Conservation (phyloP, 1,284 basidiomycete species). For the Sanguinoderma infundibulare region DNA sequence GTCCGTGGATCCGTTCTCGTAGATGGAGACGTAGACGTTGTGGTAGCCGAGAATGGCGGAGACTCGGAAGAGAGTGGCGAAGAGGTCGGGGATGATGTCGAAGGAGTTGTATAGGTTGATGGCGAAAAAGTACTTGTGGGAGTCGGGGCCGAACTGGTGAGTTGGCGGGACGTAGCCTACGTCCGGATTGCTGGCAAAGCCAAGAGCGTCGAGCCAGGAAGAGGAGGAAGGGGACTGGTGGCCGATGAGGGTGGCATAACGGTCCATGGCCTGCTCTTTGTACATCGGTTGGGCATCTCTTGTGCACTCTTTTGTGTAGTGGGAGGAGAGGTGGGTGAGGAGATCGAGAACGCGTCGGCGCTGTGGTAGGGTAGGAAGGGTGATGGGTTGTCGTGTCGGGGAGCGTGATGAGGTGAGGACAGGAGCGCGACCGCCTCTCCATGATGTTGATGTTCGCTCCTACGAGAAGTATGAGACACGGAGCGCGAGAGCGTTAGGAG, state of each 20-base stretch:
- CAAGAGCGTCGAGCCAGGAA: conserved; percentile 65
- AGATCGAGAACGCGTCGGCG: conserved; percentile 85
- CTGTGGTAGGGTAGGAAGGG: conserved; percentile 77
- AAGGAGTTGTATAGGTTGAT: conserved; percentile 99
- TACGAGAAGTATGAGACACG: conserved; percentile 13
- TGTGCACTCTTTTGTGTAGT: conserved; percentile 92
- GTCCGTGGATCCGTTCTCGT: conserved; percentile 96
- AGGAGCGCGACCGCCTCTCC: conserved; percentile 57
- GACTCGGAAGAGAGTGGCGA: conserved; percentile 93
- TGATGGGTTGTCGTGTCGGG: conserved; percentile 61
- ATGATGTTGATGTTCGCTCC: conserved; percentile 45
- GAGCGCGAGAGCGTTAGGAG: neutral
- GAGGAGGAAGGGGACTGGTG: conserved; percentile 63
- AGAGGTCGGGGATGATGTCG: conserved; percentile 94
- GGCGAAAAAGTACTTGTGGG: conserved; percentile 97
- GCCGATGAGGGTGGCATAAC: conserved; percentile 84
- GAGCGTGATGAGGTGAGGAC: conserved; percentile 41
- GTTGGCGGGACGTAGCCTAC: conserved; percentile 47
- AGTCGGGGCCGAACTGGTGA: conserved; percentile 51
- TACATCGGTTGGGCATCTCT: conserved; percentile 84
- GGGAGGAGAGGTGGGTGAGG: conserved; percentile 83
- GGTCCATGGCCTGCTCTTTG: conserved; percentile 80
- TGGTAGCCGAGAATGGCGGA: conserved; percentile 91
- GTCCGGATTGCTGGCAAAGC: conserved; percentile 48
- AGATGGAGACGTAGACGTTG: conserved; percentile 96